Base-by-base conservation (phyloP, 352 stramenopile species). In the Globisporangium carolinianum region DNA sequence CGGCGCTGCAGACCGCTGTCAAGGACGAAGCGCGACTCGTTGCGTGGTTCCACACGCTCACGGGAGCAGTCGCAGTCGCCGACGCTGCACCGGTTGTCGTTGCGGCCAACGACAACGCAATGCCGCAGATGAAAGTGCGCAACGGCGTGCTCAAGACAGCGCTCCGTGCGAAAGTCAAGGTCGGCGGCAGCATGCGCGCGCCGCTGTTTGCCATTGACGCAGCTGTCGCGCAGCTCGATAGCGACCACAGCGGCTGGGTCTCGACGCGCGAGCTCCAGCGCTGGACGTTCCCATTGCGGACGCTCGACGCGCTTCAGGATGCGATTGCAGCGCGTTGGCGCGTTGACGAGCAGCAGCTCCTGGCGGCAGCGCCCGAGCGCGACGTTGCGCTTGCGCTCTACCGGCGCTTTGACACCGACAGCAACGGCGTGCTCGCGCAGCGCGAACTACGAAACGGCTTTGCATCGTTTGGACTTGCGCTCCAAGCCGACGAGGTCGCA, bases 171-270 rank as follows among this genome's bases (percentile, higher is more conserved):
- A 54, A 58, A 38, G 10, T 65, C 10, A 32, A 62, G 42, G 53
- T 45, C 38, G 42, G 36, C 52, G 41, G 43, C 63, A 43, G 56
- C 43, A 63, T 45, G 38, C 47, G 15, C 1, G 1, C 65, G 55
- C 61, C 43, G 37, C 68, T 45, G 14, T 51, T 53, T 24, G 67
- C 49, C 24, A 67, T 87, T 10, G 68, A 88, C 32, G 59, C 57
- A 17, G 70, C 70, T 0, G 56, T 79, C 5, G 66, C 71, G n/a
- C 63, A 55, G 24, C 61, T 90, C 4, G 78, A 92, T 56, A 72
- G 62, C 6, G 75, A 90, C 53, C 51, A 53, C 10, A 92, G 83
- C 38, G 76, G 76, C 9, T 89, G 78, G 78, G 75, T 92, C 55
- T 87, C 83, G 9, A 83, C 78, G 6, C 57, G 48, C 17, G 80